A percentile compares a stretch with the other conserved stretches of the same genome.
These are phyloP conservation scores for Elongisporangium senticosum DNA, from an alignment of 352 stramenopile genomes.

Conservation along the genomic window DNA sequence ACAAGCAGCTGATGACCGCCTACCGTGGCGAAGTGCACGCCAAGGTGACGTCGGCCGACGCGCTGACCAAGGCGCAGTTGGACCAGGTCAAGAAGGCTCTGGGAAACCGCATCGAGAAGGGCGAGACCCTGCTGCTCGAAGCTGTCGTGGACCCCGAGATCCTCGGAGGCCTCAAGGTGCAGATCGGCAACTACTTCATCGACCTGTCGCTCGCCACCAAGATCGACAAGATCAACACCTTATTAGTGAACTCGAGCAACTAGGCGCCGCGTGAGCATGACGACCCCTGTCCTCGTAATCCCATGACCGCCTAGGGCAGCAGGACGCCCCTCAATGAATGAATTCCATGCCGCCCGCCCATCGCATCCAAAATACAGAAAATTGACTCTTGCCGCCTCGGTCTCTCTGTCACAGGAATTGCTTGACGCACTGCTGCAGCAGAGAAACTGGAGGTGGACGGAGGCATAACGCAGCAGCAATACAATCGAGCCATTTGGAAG, in stretches of 20 bases:
- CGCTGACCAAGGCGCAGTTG: slow-evolving; percentile 89
- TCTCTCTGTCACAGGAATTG: background rate
- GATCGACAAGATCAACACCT: slow-evolving; percentile 93
- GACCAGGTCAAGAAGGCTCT: slow-evolving; percentile 93
- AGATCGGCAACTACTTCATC: slow-evolving; percentile 98
- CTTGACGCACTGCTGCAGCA: background rate
- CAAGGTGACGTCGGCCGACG: slow-evolving; percentile 95
- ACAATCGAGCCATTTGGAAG: background rate
- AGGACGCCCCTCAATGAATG: background rate
- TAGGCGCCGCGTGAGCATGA: slow-evolving; percentile 15
- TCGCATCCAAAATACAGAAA: background rate
- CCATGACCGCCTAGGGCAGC: background rate
- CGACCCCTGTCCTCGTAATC: background rate
- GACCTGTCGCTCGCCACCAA: slow-evolving; percentile 93
- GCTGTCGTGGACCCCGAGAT: slow-evolving; percentile 93
- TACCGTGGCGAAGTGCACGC: slow-evolving; percentile 93
- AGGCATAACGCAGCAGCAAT: background rate
- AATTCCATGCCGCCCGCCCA: background rate
- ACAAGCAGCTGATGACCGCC: slow-evolving; percentile 94
- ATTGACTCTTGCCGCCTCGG: background rate
- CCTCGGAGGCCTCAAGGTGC: slow-evolving; percentile 94
- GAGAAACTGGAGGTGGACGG: no score
- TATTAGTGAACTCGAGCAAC: slow-evolving; percentile 67
- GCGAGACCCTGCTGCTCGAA: slow-evolving; percentile 90
- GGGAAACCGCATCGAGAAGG: slow-evolving; percentile 78